These are phyloP conservation scores for Gossypium lobatum DNA, from an alignment of 441 rosid genomes.

Conservation along the genomic window DNA sequence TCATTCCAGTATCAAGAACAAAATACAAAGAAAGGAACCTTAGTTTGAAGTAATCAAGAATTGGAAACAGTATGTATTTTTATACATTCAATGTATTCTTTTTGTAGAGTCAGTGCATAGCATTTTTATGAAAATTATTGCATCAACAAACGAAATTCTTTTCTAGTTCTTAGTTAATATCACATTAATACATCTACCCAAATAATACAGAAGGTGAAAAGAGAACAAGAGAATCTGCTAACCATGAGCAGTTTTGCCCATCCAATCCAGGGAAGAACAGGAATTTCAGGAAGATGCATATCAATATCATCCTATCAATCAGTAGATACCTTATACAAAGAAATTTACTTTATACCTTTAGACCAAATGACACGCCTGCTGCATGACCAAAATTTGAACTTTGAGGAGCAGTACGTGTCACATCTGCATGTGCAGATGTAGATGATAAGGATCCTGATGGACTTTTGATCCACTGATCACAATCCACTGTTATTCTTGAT, in stretches of 20 bases:
- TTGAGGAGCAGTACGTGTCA: constrained; percentile 56
- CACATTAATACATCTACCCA: neutral
- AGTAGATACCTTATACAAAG: neutral
- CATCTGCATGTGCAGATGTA: constrained; percentile 53
- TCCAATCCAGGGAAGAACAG: neutral
- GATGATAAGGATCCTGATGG: constrained; percentile 40
- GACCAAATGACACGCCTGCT: constrained; percentile 57
- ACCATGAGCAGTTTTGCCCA: neutral
- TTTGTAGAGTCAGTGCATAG: neutral
- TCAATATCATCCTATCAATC: neutral
- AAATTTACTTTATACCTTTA: constrained; percentile 64
- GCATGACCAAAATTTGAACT: constrained; percentile 36
- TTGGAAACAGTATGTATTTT: neutral
- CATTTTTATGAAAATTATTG: neutral
- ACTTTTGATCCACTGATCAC: constrained; percentile 88
- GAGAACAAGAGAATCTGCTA: neutral
- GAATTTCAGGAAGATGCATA: neutral
- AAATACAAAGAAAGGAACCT: constrained; percentile 8
- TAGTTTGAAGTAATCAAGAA: constrained; percentile 4
- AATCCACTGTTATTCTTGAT: constrained; percentile 77
- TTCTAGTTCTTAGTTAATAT: neutral
- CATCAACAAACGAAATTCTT: neutral
- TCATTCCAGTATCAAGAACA: constrained; percentile 12
- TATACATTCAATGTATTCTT: neutral
- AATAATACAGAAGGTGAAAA: neutral